Conservation (phyloP, 768 basidiomycete genomes). For the Rhodotorula sphaerocarpa region DNA sequence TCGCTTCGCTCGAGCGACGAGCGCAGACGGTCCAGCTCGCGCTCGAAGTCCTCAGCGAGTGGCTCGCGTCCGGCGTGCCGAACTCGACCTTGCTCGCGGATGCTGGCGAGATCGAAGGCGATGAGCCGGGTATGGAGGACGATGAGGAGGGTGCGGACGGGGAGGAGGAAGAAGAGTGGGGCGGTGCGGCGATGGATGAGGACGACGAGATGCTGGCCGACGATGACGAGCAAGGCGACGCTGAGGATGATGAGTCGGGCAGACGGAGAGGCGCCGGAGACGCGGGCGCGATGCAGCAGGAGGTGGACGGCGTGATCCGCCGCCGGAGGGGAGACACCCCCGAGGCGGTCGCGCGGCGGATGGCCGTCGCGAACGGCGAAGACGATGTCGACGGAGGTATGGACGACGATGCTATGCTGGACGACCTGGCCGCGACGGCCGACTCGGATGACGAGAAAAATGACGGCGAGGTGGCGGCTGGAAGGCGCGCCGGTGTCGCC, state of each 20-base stretch:
- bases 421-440: constrained; percentile 32
- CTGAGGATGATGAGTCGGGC: constrained; percentile 10
- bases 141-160: neutral
- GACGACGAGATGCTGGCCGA: constrained; percentile 6
- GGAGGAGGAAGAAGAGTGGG: constrained; percentile 30
- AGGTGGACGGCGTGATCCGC: constrained; percentile 16
- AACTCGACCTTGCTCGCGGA: neutral
- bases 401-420: constrained; percentile 35
- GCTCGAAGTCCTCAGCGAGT: constrained; percentile 42
- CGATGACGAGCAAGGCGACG: constrained; percentile 6
- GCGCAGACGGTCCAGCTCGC: constrained; percentile 43
- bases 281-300: neutral
- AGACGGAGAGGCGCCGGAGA: neutral
- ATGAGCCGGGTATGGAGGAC: neutral
- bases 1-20: constrained; percentile 43
- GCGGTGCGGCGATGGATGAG: constrained; percentile 27
- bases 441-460: constrained; percentile 27
- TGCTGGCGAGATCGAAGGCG: neutral
- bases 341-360: constrained; percentile 36
- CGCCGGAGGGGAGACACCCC: constrained; percentile 3
- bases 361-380: too few relatives aligned
- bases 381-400: too few relatives aligned
- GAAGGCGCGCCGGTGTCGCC: neutral
- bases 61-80: constrained; percentile 27
- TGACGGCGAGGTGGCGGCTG: neutral